Evolutionary conservation across 2,329 filamentous ascomycete genomes (phyloP), one percentile per base, ranked within the genome.

Genomic region (Trichoderma polysporum): DNA sequence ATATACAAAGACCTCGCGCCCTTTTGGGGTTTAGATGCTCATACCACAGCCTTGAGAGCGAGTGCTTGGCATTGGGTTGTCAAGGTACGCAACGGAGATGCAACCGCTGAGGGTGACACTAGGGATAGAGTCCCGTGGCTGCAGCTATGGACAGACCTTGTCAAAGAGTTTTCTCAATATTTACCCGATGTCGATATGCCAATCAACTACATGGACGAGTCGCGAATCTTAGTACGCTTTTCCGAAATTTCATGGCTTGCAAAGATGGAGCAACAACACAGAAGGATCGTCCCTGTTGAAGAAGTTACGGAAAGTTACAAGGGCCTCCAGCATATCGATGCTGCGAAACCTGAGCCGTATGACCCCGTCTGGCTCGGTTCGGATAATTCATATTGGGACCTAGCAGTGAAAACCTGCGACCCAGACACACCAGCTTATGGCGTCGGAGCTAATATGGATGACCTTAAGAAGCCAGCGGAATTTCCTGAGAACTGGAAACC

Each of bases 171-270:
- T 39, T 82, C 84, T 29, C 73, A 81, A 15, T 78, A 82, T 58
- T 74, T 90, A 25, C 88, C 88, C 4, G 87, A 90, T 69, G 84
- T 90, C 74, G 87, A 90, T 73, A 88, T 90, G 79, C 84, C 87
- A 12, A 86, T 90, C 78, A 90, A 90, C 73, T 81, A 83, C 61
- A 82, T 88, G 77, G 88, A 90, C 73, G 86, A 90, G 73, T 83
- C 88, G 31, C 81, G 88, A 25, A 75, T 91, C n/a, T 77, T 90
- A 33, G 85, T 88, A 3, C 82, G 86, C 10, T 87, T 83, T 77
- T 82, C 89, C 63, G 79, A 84, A 15, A 82, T 90, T 65, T 79
- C 84, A 27, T 77, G 78, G 27, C 77, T 86, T 57, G 79, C 89
- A 10, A 76, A 76, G 8, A 77, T 79, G 54, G 87, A 88, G 72